Percentiles rank a stretch among this genome's conserved stretches.
Conservation (phyloP, 2,329 filamentous ascomycete genomes). For the Microcyclospora pomicola region DNA sequence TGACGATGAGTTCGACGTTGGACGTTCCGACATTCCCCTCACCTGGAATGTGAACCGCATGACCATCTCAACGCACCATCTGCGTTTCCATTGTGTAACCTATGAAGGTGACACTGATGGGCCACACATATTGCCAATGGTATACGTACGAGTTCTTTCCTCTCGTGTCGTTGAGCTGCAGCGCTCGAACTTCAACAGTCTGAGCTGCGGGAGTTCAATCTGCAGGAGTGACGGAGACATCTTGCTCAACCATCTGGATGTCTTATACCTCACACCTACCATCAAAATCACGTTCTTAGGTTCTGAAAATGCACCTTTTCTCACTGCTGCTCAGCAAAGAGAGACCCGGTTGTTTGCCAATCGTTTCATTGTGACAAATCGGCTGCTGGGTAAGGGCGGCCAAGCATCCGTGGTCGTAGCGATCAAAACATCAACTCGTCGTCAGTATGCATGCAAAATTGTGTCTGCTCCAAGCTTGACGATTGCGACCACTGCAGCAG, state of each 20-base stretch:
- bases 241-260: constrained; percentile 32
- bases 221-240: constrained; percentile 22
- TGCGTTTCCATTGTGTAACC: constrained; percentile 33
- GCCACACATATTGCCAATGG: constrained; percentile 23
- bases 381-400: constrained; percentile 40
- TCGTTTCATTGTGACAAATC: constrained; percentile 36
- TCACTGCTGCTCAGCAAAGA: constrained; percentile 1
- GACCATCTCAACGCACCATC: constrained; percentile 32
- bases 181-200: constrained; percentile 16
- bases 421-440: constrained; percentile 36
- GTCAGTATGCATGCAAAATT: constrained; percentile 57
- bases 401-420: constrained; percentile 43
- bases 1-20: constrained; percentile 17
- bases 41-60: constrained; percentile 15
- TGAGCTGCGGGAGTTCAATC: constrained; percentile 16
- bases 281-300: constrained; percentile 18
- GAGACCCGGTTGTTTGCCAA: constrained; percentile 28
- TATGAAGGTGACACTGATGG: constrained; percentile 27
- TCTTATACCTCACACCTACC: constrained; percentile 20
- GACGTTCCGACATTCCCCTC: constrained; percentile 14
- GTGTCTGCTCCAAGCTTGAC: constrained; percentile 32
- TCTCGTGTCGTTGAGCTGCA: constrained; percentile 28
- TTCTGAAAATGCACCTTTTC: constrained; percentile 1
- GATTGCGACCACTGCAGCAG: neutral
- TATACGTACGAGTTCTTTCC: constrained; percentile 35